Evolutionary conservation across 1,139 yeast genomes (phyloP).

Genomic region (Kurtzmaniella quercitrusa): DNA sequence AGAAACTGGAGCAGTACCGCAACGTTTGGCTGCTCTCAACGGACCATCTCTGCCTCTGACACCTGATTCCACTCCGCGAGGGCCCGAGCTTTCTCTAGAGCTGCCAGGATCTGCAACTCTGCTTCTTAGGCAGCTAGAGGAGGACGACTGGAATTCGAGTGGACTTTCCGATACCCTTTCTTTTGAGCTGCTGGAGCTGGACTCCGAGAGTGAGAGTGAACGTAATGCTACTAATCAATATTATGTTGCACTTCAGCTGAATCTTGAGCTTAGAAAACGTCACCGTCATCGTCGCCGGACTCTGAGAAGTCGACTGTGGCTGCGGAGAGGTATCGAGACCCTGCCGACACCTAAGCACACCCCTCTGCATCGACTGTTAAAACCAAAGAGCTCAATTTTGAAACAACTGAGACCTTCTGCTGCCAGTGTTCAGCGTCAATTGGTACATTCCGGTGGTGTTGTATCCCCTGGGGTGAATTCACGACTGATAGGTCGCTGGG

Average conservation of each 20-base stretch:
- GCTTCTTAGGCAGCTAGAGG: not conserved
- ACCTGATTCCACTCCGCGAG: not conserved
- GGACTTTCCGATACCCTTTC: conserved; percentile 2
- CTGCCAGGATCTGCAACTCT: not conserved
- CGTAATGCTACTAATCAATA: conserved; percentile 21
- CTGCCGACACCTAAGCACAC: conserved; percentile 44
- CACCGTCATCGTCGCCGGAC: conserved; percentile 1
- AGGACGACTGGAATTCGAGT: conserved; percentile 3
- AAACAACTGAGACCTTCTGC: conserved; percentile 13
- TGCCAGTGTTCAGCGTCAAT: not conserved
- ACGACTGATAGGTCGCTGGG: not conserved
- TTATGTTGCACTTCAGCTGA: conserved; percentile 20
- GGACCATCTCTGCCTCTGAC: not conserved
- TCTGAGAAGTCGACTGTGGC: not conserved
- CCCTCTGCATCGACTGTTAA: conserved; percentile 41
- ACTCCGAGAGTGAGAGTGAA: conserved; percentile 14
- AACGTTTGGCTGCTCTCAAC: not conserved
- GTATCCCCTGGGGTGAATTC: not conserved
- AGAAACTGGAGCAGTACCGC: not conserved
- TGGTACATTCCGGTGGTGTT: not conserved
- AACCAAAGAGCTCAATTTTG: conserved; percentile 41
- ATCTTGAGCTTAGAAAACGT: conserved; percentile 14
- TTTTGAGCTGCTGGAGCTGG: conserved; percentile 10
- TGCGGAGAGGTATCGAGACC: conserved; percentile 5
- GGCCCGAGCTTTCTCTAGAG: not conserved